Conservation (phyloP, 495 filamentous ascomycete species). For the Hypomontagnella monticulosa region DNA sequence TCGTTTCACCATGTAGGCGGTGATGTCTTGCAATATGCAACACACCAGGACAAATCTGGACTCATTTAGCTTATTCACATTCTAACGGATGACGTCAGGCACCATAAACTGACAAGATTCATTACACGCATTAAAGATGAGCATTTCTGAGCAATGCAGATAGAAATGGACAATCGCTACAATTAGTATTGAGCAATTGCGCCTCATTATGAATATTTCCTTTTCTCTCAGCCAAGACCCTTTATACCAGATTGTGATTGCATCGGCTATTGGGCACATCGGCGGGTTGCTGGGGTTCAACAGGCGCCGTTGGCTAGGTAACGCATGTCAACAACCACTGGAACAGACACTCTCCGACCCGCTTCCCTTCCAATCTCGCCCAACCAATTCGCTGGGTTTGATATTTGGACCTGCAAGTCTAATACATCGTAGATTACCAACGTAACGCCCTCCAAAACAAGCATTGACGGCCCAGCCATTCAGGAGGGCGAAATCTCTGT, state of each 20-base stretch:
- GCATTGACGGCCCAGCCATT: not conserved
- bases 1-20: not conserved
- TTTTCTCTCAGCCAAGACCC: not conserved
- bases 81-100: slow-evolving; percentile 16
- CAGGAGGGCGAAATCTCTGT: not conserved
- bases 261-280: slow-evolving; percentile 18
- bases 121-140: not conserved
- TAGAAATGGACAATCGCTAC: no score
- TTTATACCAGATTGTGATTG: slow-evolving; percentile 17
- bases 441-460: slow-evolving; percentile 28
- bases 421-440: slow-evolving; percentile 21
- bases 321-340: slow-evolving; percentile 35
- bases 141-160: not conserved
- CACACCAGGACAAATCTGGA: not conserved
- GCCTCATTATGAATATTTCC: no score
- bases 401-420: slow-evolving; percentile 29
- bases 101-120: not conserved
- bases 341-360: slow-evolving; percentile 15
- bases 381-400: slow-evolving; percentile 32
- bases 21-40: not conserved
- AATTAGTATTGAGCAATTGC: no score
- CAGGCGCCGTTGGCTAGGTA: slow-evolving; percentile 23
- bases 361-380: slow-evolving; percentile 25
- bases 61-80: not conserved
- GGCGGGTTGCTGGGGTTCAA: not conserved